Conservation (phyloP, 805 yeast genomes). For the Teunomyces lycoperdinae region DNA sequence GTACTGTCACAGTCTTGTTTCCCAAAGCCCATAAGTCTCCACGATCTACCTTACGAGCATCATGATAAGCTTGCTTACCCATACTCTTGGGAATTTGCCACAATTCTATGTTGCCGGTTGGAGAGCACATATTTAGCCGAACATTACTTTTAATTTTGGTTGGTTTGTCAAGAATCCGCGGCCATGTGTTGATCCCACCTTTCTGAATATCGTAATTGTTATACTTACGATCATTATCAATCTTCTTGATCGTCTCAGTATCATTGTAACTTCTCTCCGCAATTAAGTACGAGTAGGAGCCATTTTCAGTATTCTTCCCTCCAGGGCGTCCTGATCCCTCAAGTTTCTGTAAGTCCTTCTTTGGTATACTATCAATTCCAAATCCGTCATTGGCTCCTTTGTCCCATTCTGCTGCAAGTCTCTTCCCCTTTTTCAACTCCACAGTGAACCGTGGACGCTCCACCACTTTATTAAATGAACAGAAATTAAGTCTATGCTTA, state of each 20-base stretch:
- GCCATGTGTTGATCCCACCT: conserved; percentile 42
- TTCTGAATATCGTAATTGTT: conserved; percentile 29
- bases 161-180: conserved; percentile 73
- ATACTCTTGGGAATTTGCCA: conserved; percentile 84
- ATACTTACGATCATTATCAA: conserved; percentile 35
- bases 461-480: conserved; percentile 69
- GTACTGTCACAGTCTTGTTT: conserved; percentile 32
- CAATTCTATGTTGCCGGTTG: conserved; percentile 76
- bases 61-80: conserved; percentile 75
- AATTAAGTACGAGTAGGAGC: conserved; percentile 72
- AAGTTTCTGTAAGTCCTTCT: conserved; percentile 30
- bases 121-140: conserved; percentile 70
- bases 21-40: conserved; percentile 84
- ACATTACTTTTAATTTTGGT: conserved; percentile 81
- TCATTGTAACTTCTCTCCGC: conserved; percentile 57
- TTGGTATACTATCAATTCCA: conserved; percentile 44
- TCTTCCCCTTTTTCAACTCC: conserved; percentile 81
- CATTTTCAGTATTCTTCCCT: conserved; percentile 66
- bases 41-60: conserved; percentile 78
- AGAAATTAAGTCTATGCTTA: conserved; percentile 61
- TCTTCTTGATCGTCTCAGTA: conserved; percentile 33
- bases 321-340: conserved; percentile 79
- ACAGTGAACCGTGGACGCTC: conserved; percentile 75
- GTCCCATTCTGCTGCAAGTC: conserved; percentile 72
- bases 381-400: conserved; percentile 50